Evolutionary conservation across 225 moss, liverwort and hornwort genomes (phyloP).

Genomic region (Straminergon stramineum): DNA sequence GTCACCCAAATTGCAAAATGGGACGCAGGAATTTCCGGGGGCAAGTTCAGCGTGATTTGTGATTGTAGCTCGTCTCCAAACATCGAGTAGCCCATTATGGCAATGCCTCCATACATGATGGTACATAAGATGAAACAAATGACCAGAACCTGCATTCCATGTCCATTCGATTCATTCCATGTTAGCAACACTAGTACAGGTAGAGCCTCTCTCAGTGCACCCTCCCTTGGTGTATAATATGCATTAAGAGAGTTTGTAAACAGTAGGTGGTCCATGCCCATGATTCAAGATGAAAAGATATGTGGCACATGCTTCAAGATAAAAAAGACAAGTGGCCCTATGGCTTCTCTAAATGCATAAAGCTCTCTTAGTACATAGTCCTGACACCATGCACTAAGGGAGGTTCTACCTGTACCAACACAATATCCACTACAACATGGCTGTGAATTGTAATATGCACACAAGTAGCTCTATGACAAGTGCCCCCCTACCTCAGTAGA

Average conservation of each 20-base stretch:
- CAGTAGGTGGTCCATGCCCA: too few species aligned
- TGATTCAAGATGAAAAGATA: too few species aligned
- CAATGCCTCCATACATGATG: constrained; percentile 70
- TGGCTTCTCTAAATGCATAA: too few species aligned
- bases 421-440: neutral
- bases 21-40: constrained; percentile 48
- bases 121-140: constrained; percentile 66
- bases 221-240: too few species aligned
- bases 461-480: neutral
- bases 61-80: constrained; percentile 80
- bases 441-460: neutral
- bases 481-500: neutral
- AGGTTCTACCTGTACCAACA: too few species aligned
- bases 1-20: constrained; percentile 86
- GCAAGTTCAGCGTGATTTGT: constrained; percentile 81
- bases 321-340: too few species aligned
- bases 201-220: too few species aligned
- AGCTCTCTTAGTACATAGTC: too few species aligned
- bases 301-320: too few species aligned
- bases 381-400: too few species aligned
- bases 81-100: constrained; percentile 72
- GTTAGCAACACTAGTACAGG: neutral
- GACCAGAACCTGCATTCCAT: constrained; percentile 53
- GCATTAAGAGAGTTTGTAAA: too few species aligned
- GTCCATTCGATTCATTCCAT: neutral